A percentile compares a stretch with the other conserved stretches of the same genome.
phyloP scores from a whole-genome alignment of 257 asterid species.

The Solanum bulbocastanum region DNA sequence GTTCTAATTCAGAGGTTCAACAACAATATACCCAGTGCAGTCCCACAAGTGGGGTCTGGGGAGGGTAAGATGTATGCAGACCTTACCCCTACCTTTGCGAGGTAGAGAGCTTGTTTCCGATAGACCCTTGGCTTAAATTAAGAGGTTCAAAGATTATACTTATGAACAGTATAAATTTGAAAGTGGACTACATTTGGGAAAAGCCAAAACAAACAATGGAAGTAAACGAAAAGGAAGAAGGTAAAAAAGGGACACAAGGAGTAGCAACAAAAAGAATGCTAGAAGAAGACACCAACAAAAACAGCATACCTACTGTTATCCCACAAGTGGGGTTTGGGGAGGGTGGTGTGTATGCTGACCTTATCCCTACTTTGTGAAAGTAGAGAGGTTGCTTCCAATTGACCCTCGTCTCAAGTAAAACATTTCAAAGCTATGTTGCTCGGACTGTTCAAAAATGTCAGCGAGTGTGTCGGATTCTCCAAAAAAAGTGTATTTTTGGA shows the following conservation, averaged over 20 bases:
- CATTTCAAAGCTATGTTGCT: not conserved
- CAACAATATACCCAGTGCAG: not conserved
- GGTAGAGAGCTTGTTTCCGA: not conserved
- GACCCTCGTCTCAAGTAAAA: not conserved
- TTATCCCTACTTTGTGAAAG: not conserved
- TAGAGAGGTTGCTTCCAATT: not conserved
- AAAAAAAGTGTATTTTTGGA: not conserved
- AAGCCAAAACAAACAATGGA: not conserved
- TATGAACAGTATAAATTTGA: not conserved
- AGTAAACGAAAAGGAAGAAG: not conserved
- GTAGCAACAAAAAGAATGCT: not conserved
- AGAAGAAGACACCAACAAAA: not conserved
- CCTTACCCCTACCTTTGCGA: not conserved
- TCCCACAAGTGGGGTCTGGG: not conserved
- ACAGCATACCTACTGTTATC: not conserved
- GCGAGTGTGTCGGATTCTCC: not conserved
- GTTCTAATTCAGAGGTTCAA: not conserved
- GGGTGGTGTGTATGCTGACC: not conserved
- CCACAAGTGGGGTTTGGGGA: not conserved
- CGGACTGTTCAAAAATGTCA: not conserved
- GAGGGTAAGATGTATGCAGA: not conserved
- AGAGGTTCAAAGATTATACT: not conserved
- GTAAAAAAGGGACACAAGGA: not conserved
- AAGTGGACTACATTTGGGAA: not conserved
- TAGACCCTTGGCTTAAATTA: not conserved